phyloP scores from a whole-genome alignment of 2,329 filamentous ascomycete species.

The Exophiala bonariae region DNA sequence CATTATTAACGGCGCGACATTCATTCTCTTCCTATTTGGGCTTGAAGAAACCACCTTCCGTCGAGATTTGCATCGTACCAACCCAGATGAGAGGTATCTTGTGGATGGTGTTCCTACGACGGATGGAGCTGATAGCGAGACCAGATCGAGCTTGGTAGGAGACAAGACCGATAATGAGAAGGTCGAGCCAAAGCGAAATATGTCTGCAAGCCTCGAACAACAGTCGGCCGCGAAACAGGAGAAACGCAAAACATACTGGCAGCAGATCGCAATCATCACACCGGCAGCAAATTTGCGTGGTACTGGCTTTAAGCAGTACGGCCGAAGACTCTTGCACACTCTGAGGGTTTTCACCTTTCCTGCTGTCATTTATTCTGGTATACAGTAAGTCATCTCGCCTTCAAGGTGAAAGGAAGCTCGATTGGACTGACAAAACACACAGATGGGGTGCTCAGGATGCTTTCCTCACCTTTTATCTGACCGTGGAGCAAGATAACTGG shows the following conservation, averaged over 20 bases:
- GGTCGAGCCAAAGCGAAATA: slow-evolving; percentile 1
- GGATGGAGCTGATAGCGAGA: slow-evolving; percentile 9
- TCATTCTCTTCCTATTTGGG: slow-evolving; percentile 52
- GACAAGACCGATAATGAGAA: slow-evolving; percentile 11
- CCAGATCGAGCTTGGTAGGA: slow-evolving; percentile 4
- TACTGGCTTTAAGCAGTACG: slow-evolving; percentile 56
- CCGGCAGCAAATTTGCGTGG: slow-evolving; percentile 56
- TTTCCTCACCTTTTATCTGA: slow-evolving; percentile 61
- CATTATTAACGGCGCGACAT: slow-evolving; percentile 49
- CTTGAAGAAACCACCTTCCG: slow-evolving; percentile 50
- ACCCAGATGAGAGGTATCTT: slow-evolving; percentile 19
- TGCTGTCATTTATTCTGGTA: slow-evolving; percentile 56
- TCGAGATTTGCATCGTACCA: slow-evolving; percentile 20
- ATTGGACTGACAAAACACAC: not conserved
- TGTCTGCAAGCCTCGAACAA: slow-evolving; percentile 15
- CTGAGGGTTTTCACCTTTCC: slow-evolving; percentile 58
- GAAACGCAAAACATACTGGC: slow-evolving; percentile 51
- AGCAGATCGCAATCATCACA: slow-evolving; percentile 58
- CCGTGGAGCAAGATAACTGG: slow-evolving; percentile 59
- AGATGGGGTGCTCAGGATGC: slow-evolving; percentile 60
- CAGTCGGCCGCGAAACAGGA: slow-evolving; percentile 17
- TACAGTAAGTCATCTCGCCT: slow-evolving; percentile 44
- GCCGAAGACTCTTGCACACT: slow-evolving; percentile 54
- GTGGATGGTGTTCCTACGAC: slow-evolving; percentile 15
- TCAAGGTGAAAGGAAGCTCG: not conserved